Evolutionary conservation across 768 basidiomycete species (phyloP), one percentile per base, ranked within the genome.

Genomic region (Sarcomyxa edulis): DNA sequence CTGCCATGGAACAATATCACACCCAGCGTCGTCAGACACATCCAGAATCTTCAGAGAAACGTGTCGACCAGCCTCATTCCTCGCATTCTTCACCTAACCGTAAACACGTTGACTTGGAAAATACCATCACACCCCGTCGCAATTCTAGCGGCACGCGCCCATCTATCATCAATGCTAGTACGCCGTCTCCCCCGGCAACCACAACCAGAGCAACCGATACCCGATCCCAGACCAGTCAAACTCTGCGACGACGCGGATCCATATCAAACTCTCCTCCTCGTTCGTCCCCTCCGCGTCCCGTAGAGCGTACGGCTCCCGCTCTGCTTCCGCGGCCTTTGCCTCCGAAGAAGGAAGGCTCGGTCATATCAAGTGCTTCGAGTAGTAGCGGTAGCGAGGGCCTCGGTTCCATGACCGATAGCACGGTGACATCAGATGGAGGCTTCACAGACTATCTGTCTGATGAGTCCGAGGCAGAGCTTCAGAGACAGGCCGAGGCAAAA

Each of bases 381-480:
- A 77, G 74, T 52, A 69, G 75, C 36, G 77, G 81, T 46, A 79
- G 81, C 50, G 74, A 76, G 48, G 77, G 81, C 16, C 61, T 72
- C 33, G 76, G 78, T 25, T 81, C 80, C 14, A 48, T 76, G 52
- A 78, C 81, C 3, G 84, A 85, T 54, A 77, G 77, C 43, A 90
- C 89, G 4, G 71, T 90, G 40, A 88, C 82, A 4, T 89, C 87
- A 7, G 88, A 90, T 48, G 88, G 87, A 9, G 86, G 78, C 11
- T 92, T 92, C 53, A 92, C 89, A 9, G 89, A 92, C 55, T 92
- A 92, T 56, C 62, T 90, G 21, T 90, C 87, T n/a, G 88, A 90
- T 53, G 88, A 92, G 60, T 90, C 87, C n/a, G 88, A 92, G 52
- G 86, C 80, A 19, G 88, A 92, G 55, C 59, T 92, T 39, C 88